Percentiles rank a stretch among this genome's conserved stretches.
These are phyloP conservation scores for Euptelea pleiosperma DNA, from an alignment of 164 flowering plant species.

Conservation along the genomic window DNA sequence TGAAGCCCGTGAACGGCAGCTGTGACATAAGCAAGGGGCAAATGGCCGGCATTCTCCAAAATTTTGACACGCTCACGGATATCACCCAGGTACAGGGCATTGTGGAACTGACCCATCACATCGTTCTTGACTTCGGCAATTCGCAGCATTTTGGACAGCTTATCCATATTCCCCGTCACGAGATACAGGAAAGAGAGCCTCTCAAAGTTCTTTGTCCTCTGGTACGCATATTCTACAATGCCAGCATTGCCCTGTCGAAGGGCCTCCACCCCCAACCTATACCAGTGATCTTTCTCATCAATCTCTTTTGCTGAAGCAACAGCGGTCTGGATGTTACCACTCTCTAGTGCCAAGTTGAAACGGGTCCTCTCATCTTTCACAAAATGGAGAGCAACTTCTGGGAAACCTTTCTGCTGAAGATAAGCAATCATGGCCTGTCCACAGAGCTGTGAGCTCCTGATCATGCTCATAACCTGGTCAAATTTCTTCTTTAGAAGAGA, in stretches of 20 bases:
- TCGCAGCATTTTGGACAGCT: conserved; percentile 37
- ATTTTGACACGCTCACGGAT: conserved; percentile 37
- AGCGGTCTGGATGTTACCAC: conserved; percentile 42
- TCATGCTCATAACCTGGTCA: conserved; percentile 57
- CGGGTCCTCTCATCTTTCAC: conserved; percentile 45
- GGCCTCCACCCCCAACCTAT: conserved; percentile 43
- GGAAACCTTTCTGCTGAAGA: conserved; percentile 50
- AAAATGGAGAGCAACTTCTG: conserved; percentile 51
- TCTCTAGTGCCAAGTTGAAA: conserved; percentile 41
- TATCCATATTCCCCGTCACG: conserved; percentile 35
- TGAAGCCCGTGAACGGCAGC: conserved; percentile 34
- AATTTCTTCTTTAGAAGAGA: conserved; percentile 39
- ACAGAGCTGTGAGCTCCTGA: conserved; percentile 42
- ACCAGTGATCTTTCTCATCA: conserved; percentile 45
- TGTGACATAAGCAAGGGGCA: conserved; percentile 40
- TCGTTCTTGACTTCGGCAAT: conserved; percentile 40
- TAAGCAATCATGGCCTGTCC: conserved; percentile 59
- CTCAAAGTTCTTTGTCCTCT: conserved; percentile 44
- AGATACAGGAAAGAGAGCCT: conserved; percentile 44
- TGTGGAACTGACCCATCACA: conserved; percentile 48
- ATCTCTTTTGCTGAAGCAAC: conserved; percentile 44
- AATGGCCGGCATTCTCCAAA: conserved; percentile 37
- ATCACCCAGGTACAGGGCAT: conserved; percentile 40
- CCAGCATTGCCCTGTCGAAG: conserved; percentile 45
- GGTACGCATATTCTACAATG: conserved; percentile 45